Percentiles rank a stretch among this genome's conserved stretches.
phyloP scores from a whole-genome alignment of 768 basidiomycete species.

The Clitopilus passeckerianus region DNA sequence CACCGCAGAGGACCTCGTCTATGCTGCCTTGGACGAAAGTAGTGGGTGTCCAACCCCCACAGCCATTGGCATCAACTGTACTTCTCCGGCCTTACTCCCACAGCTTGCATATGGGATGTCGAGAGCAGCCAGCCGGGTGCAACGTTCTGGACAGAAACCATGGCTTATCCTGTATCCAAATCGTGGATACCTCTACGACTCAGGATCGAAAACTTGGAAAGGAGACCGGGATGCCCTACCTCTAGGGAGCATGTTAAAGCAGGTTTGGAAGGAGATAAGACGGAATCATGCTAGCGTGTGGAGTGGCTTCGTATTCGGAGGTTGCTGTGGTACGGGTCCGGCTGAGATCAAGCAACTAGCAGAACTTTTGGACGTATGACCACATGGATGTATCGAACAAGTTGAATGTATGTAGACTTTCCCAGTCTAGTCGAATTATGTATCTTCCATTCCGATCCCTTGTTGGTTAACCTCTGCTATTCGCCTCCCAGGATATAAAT shows the following conservation, averaged over 20 bases:
- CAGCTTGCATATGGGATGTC: constrained; percentile 33
- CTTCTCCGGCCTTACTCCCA: constrained; percentile 39
- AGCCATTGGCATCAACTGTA: constrained; percentile 77
- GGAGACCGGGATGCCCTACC: constrained; percentile 1
- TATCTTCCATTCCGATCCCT: not conserved
- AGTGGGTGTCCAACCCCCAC: constrained; percentile 28
- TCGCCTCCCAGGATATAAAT: too few species aligned
- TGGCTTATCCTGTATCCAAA: constrained; percentile 74
- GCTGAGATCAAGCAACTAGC: constrained; percentile 34
- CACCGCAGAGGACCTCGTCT: constrained; percentile 35
- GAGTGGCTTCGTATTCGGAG: constrained; percentile 56
- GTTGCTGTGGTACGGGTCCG: constrained; percentile 64
- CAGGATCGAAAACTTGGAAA: constrained; percentile 38
- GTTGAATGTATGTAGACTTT: not conserved
- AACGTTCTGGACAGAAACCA: constrained; percentile 20
- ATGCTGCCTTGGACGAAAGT: constrained; percentile 25
- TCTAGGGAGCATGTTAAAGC: not conserved
- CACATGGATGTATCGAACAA: not conserved
- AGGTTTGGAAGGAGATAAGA: not conserved
- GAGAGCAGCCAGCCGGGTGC: constrained; percentile 9
- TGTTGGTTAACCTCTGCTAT: not conserved
- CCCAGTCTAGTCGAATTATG: not conserved
- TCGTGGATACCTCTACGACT: constrained; percentile 54
- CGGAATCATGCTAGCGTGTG: constrained; percentile 22
- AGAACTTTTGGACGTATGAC: not conserved